Percentiles rank a stretch among this genome's conserved stretches.
Conservation (phyloP, 495 filamentous ascomycete genomes). For the Cenococcum geophilum region DNA sequence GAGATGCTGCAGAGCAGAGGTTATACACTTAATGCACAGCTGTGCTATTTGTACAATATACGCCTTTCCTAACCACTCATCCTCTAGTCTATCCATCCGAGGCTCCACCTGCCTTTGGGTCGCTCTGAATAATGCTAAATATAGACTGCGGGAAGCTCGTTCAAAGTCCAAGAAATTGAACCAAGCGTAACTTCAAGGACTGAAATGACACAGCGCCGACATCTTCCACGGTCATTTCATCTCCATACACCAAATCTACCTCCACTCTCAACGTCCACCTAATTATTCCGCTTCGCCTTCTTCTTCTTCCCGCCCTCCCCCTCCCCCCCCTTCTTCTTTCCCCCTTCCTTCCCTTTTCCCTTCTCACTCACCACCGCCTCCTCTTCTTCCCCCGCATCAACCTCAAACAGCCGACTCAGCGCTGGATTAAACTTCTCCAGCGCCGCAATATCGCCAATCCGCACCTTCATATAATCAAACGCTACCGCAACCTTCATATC, state of each 20-base stretch:
- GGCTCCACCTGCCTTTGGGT: too few relatives aligned
- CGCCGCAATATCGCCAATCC: conserved; percentile 70
- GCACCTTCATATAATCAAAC: conserved; percentile 84
- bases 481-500: conserved; percentile 64
- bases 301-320: conserved; percentile 16
- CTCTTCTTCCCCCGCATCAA: conserved; percentile 25
- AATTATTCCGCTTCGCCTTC: conserved; percentile 28
- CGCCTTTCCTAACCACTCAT: neutral
- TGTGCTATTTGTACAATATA: neutral
- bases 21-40: neutral
- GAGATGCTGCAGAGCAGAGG: neutral
- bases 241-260: too few relatives aligned
- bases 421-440: conserved; percentile 70
- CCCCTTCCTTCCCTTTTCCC: neutral
- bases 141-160: too few relatives aligned
- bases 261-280: too few relatives aligned
- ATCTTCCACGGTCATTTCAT: too few relatives aligned
- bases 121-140: too few relatives aligned
- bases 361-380: conserved; percentile 5
- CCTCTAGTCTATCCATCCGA: neutral
- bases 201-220: too few relatives aligned
- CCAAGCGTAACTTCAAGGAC: too few relatives aligned
- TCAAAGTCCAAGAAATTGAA: too few relatives aligned
- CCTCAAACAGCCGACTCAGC: conserved; percentile 59
- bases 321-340: conserved; percentile 14